A percentile compares a stretch with the other conserved stretches of the same genome.
Evolutionary conservation across 2,329 filamentous ascomycete genomes (phyloP).

Genomic region (Raffaelea deltoideospora): DNA sequence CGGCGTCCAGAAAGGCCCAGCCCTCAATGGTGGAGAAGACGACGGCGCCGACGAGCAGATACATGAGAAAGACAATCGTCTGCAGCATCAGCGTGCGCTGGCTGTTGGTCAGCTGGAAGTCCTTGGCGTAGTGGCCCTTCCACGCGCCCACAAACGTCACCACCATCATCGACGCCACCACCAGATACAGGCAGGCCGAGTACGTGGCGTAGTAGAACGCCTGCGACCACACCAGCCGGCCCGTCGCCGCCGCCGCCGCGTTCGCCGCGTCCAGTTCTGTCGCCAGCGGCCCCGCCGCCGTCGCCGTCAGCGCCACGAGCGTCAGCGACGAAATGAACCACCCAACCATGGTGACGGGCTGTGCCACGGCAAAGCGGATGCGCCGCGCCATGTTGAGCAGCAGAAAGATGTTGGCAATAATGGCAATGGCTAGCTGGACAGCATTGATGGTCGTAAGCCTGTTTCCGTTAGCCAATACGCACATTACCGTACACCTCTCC

Average conservation of each 20-base stretch:
- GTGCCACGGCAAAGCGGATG: slow-evolving; percentile 65
- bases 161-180: slow-evolving; percentile 62
- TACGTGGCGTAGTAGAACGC: slow-evolving; percentile 80
- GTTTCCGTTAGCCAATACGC: no score
- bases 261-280: no score
- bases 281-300: slow-evolving; percentile 44
- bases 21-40: slow-evolving; percentile 58
- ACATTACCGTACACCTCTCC: no score
- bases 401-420: slow-evolving; percentile 67
- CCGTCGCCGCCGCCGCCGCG: slow-evolving; percentile 46
- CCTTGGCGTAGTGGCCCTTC: slow-evolving; percentile 53
- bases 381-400: slow-evolving; percentile 75
- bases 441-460: slow-evolving; percentile 65
- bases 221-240: slow-evolving; percentile 53
- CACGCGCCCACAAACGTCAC: slow-evolving; percentile 68
- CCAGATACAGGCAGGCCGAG: slow-evolving; percentile 63
- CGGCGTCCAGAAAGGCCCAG: slow-evolving; percentile 62
- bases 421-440: slow-evolving; percentile 57
- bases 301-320: slow-evolving; percentile 50
- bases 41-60: slow-evolving; percentile 62
- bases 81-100: slow-evolving; percentile 84
- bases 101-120: slow-evolving; percentile 63
- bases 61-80: slow-evolving; percentile 72
- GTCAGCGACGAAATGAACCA: slow-evolving; percentile 57
- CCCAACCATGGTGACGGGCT: slow-evolving; percentile 68